Evolutionary conservation across 352 stramenopile genomes (phyloP).

Genomic region (Phytophthora tubulina): DNA sequence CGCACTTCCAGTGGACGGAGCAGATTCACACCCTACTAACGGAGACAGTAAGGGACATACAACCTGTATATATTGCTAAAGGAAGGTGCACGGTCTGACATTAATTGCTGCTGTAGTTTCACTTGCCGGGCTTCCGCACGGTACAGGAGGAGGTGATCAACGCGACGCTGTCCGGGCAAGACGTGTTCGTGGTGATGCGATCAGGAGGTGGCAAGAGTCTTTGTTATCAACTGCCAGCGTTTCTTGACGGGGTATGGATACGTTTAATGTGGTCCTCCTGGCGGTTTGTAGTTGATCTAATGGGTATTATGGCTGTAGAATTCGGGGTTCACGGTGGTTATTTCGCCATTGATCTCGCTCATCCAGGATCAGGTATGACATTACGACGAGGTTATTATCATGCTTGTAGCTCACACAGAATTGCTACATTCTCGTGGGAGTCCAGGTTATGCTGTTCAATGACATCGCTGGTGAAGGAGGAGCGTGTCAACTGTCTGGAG

Average conservation of each 20-base stretch:
- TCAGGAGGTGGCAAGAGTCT: conserved; percentile 90
- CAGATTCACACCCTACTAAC: conserved; percentile 44
- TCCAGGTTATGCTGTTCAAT: conserved; percentile 77
- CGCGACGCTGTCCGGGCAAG: conserved; percentile 83
- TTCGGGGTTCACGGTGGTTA: conserved; percentile 88
- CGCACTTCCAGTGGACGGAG: conserved; percentile 53
- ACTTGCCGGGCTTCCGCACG: conserved; percentile 85
- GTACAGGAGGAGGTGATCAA: conserved; percentile 94
- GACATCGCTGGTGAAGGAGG: conserved; percentile 65
- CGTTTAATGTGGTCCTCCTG: background rate
- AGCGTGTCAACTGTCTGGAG: conserved; percentile 61
- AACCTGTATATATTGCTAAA: background rate
- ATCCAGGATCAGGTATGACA: conserved; percentile 91
- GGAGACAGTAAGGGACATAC: conserved; percentile 24
- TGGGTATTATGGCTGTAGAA: conserved; percentile 32
- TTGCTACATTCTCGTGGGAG: too few relatives aligned
- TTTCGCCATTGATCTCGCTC: conserved; percentile 93
- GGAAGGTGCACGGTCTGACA: conserved; percentile 11
- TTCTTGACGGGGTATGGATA: conserved; percentile 65
- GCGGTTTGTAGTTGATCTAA: background rate
- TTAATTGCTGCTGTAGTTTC: conserved; percentile 58
- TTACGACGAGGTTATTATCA: too few relatives aligned
- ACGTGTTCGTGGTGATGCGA: conserved; percentile 95
- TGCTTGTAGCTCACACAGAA: too few relatives aligned
- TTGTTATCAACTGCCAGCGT: conserved; percentile 91